Evolutionary conservation across 2,329 filamentous ascomycete species (phyloP).

Genomic region (Lecanicillium sp.): DNA sequence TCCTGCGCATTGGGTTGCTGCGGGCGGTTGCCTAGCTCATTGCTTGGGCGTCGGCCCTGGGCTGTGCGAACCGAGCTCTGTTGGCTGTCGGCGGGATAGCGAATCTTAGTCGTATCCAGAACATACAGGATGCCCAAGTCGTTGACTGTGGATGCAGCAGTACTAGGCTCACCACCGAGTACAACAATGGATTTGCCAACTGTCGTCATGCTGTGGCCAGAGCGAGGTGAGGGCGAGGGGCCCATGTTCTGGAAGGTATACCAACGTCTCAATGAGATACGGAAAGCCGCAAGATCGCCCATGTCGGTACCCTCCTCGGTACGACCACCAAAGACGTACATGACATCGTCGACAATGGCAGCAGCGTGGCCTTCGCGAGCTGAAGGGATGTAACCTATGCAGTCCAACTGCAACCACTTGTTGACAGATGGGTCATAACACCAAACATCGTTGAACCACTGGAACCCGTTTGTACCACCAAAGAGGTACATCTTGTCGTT

Average conservation of each 20-base stretch:
- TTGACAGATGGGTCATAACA: conserved; percentile 81
- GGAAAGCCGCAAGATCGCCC: conserved; percentile 79
- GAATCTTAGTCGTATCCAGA: conserved; percentile 89
- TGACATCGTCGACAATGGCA: conserved; percentile 89
- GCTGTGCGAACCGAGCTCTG: conserved; percentile 8
- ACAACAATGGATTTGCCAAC: conserved; percentile 90
- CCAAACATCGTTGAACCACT: conserved; percentile 99
- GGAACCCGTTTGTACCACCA: conserved; percentile 88
- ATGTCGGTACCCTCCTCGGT: conserved; percentile 89
- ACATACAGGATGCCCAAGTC: conserved; percentile 87
- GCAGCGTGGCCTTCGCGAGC: conserved; percentile 92
- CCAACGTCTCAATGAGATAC: conserved; percentile 75
- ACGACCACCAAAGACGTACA: conserved; percentile 97
- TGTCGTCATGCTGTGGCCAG: conserved; percentile 95
- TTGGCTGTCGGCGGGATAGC: conserved; percentile 76
- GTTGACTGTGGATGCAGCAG: conserved; percentile 67
- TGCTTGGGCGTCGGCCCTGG: conserved; percentile 16
- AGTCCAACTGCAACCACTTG: conserved; percentile 81
- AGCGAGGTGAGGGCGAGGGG: conserved; percentile 83
- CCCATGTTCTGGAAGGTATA: conserved; percentile 99
- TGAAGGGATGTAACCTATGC: conserved; percentile 93
- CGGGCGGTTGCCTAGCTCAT: conserved; percentile 7
- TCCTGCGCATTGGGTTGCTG: conserved; percentile 34
- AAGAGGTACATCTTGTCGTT: conserved; percentile 96
- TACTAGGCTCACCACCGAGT: conserved; percentile 88